Evolutionary conservation across 805 yeast species (phyloP).

Genomic region (Candida gorgasii): DNA sequence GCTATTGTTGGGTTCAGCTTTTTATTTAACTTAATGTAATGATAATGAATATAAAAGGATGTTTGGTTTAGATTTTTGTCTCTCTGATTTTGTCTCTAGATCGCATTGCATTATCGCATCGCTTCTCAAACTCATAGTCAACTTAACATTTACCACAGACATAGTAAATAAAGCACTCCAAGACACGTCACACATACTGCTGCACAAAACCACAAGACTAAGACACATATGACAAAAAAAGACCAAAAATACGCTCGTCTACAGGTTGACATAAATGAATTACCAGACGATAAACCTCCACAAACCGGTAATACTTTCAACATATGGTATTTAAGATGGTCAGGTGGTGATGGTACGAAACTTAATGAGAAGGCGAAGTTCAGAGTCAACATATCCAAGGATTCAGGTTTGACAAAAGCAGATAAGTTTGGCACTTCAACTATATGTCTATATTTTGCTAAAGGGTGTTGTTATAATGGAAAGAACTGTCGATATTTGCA

Average conservation of each 20-base stretch:
- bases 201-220: neutral
- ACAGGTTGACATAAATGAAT: conserved; percentile 64
- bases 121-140: too few relatives aligned
- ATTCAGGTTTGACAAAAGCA: conserved; percentile 77
- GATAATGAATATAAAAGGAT: neutral
- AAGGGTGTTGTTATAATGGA: conserved; percentile 85
- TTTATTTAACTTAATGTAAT: conserved; percentile 28
- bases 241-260: conserved; percentile 60
- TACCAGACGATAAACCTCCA: conserved; percentile 66
- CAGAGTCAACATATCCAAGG: conserved; percentile 58
- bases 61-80: neutral
- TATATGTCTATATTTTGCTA: conserved; percentile 82
- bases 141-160: too few relatives aligned
- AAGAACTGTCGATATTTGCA: conserved; percentile 75
- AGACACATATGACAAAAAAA: neutral
- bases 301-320: conserved; percentile 82
- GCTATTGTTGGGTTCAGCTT: conserved; percentile 38
- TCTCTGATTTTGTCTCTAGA: neutral
- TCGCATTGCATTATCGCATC: neutral
- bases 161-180: too few relatives aligned
- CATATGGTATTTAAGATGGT: conserved; percentile 88
- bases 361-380: conserved; percentile 54
- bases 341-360: conserved; percentile 62
- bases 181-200: too few relatives aligned
- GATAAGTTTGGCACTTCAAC: conserved; percentile 39